Evolutionary conservation across 1,284 basidiomycete species (phyloP), one percentile per base, ranked within the genome.

Genomic region (Grifola frondosa): DNA sequence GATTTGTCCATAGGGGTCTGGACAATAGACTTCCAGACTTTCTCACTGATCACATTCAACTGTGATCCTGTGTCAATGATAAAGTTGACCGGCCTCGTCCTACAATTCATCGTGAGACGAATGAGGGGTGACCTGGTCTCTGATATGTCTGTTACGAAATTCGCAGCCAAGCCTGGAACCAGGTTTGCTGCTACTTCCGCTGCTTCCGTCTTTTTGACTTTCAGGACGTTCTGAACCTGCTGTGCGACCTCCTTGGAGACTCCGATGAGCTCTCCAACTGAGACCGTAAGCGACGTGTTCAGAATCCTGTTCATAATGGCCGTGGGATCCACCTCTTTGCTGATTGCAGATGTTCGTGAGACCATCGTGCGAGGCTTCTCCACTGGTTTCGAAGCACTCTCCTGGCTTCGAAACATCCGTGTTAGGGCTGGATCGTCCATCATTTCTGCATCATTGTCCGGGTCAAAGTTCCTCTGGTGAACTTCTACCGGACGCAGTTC

Each of bases 31-130:
- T 40, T 30, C 15, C 38, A 40, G 21, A 40, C 20, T 20, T 30
- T 22, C 22, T 40, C 21, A 19, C 38, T 40, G 21, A 40, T 40
- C 22, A 40, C 26, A 17, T 40, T 40, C 21, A 40, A 24, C 29
- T 40, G 38, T 12, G 38, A 40, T 11, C 38, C 38, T 12, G 38
- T 40, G 22, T 40, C 38, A 6, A 40, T 30, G 24, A 40, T 40
- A 16, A 40, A 40, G 5, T 29, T 23, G 8, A 40, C 30, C 1
- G 38, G 38, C 20, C 32, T 31, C 19, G 23, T 21, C 15, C 32
- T 31, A 19, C 38, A 40, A 16, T 40, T 30, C 20, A 40, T 25
- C 19, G 30, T 30, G 11, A 40, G n/a, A 10, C 29, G 38, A 23
- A 40, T 40, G 11, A 40, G 30, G 6, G 38, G n/a, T n/a, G n/a